Evolutionary conservation across 2,329 filamentous ascomycete genomes (phyloP).

Genomic region (Cladosporium sp.): DNA sequence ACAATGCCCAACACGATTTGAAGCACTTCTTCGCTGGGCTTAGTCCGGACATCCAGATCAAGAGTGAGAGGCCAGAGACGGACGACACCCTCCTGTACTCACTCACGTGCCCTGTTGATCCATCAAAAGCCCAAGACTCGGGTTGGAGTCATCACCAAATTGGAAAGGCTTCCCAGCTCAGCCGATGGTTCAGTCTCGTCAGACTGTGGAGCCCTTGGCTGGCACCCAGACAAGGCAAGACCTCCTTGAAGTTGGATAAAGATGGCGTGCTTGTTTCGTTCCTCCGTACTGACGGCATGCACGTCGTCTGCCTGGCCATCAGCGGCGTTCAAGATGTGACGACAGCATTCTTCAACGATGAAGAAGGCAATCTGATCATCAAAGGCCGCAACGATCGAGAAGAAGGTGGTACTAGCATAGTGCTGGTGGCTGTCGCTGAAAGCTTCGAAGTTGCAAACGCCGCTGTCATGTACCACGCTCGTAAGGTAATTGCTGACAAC

Average conservation of each 20-base stretch:
- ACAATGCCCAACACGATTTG: conserved; percentile 46
- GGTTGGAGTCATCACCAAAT: conserved; percentile 59
- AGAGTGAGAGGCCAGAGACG: conserved; percentile 63
- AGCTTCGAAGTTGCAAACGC: conserved; percentile 75
- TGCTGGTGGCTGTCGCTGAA: conserved; percentile 72
- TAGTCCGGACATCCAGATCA: conserved; percentile 58
- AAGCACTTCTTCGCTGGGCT: conserved; percentile 60
- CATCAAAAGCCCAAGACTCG: conserved; percentile 61
- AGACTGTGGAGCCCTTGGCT: conserved; percentile 83
- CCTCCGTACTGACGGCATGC: conserved; percentile 68
- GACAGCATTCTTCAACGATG: conserved; percentile 67
- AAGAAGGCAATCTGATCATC: conserved; percentile 66
- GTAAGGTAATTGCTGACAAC: conserved; percentile 58
- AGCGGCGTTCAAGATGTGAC: conserved; percentile 72
- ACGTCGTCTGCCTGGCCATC: conserved; percentile 76
- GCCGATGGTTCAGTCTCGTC: conserved; percentile 80
- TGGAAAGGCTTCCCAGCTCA: conserved; percentile 64
- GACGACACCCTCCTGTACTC: conserved; percentile 71
- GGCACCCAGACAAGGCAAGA: conserved; percentile 79
- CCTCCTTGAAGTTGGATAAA: conserved; percentile 68
- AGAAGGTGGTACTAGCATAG: conserved; percentile 56
- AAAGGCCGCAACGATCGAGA: conserved; percentile 71
- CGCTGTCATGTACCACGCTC: conserved; percentile 84
- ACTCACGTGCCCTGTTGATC: conserved; percentile 58
- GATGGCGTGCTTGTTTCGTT: conserved; percentile 80